These are phyloP conservation scores for Colletotrichum siamense DNA, from an alignment of 2,329 filamentous ascomycete genomes.

Conservation along the genomic window DNA sequence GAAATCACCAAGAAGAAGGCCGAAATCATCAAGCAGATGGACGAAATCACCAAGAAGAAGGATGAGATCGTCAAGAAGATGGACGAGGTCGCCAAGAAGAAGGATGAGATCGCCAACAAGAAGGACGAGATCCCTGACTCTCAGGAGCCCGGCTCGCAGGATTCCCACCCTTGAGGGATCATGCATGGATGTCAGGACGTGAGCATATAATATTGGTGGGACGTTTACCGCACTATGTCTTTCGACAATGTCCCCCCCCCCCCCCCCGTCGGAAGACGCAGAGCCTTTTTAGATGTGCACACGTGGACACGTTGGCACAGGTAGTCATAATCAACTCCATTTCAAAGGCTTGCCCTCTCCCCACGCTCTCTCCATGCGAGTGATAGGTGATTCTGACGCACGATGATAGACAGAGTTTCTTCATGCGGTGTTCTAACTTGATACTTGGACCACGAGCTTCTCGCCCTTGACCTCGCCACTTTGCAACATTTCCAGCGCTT, in stretches of 20 bases:
- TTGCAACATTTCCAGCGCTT: not conserved
- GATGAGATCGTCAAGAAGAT: not conserved
- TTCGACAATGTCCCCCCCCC: not conserved
- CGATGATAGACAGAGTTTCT: not conserved
- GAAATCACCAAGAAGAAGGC: not conserved
- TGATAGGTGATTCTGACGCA: not conserved
- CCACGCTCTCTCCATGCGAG: not conserved
- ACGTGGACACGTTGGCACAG: not conserved
- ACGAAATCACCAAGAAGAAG: too few relatives aligned
- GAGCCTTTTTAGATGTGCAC: not conserved
- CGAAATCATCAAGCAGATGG: too few relatives aligned
- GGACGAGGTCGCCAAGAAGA: not conserved
- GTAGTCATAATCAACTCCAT: not conserved
- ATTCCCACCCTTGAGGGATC: not conserved
- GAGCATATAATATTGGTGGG: not conserved
- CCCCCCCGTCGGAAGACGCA: not conserved
- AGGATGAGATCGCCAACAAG: not conserved
- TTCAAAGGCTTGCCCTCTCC: too few relatives aligned
- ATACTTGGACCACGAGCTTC: not conserved
- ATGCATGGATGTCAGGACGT: not conserved
- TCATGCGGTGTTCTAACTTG: not conserved
- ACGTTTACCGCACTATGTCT: not conserved
- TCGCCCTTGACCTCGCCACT: not conserved
- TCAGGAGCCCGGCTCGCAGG: not conserved
- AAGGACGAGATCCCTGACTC: not conserved